These are phyloP conservation scores for Leccinum variicolor DNA, from an alignment of 768 basidiomycete species.

Conservation along the genomic window DNA sequence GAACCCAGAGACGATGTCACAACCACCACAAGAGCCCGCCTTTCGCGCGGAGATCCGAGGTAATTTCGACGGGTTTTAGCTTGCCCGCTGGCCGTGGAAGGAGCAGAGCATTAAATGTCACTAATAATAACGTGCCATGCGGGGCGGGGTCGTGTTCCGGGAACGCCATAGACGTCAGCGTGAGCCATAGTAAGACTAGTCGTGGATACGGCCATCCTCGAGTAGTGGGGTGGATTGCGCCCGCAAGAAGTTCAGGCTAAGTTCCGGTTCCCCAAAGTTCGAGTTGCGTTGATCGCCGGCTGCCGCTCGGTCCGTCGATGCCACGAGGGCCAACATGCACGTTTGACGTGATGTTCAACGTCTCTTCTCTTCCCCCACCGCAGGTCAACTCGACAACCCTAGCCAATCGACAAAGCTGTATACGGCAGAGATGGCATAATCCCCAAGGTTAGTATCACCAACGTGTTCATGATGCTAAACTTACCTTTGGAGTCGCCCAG, in stretches of 20 bases:
- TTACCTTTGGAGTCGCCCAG: neutral
- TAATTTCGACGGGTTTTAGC: neutral
- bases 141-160: constrained; percentile 9
- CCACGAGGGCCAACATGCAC: constrained; percentile 9
- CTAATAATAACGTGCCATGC: constrained; percentile 8
- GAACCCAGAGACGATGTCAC: neutral
- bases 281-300: neutral
- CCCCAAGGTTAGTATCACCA: constrained; percentile 5
- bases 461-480: neutral
- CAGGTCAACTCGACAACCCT: constrained; percentile 7
- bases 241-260: neutral
- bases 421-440: neutral
- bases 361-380: constrained; percentile 6
- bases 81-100: neutral
- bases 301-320: constrained; percentile 15
- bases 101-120: neutral
- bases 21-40: neutral
- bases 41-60: constrained; percentile 1
- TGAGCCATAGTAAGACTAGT: neutral
- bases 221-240: constrained; percentile 9
- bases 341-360: constrained; percentile 2
- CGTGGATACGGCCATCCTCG: constrained; percentile 9
- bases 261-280: neutral
- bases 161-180: constrained; percentile 6
- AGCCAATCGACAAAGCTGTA: neutral